Conservation (phyloP, 1,139 yeast species). For the Taiozyma sp. region DNA sequence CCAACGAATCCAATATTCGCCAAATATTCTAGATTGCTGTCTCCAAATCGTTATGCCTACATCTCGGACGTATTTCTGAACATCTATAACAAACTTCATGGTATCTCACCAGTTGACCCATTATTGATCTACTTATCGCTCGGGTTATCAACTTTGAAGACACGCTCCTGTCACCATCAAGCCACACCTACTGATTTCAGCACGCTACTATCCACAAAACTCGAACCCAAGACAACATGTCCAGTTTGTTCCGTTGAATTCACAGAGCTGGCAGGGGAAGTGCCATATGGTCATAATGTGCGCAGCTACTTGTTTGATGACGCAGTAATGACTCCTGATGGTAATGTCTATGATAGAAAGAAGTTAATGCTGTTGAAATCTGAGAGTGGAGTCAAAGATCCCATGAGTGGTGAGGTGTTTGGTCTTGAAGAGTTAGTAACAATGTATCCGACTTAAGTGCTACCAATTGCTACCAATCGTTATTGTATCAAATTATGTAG, state of each 20-base stretch:
- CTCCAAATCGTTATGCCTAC: conserved; percentile 56
- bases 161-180: conserved; percentile 54
- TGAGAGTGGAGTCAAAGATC: too few relatives aligned
- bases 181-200: conserved; percentile 1
- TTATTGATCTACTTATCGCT: conserved; percentile 64
- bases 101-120: conserved; percentile 62
- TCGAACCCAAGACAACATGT: conserved; percentile 41
- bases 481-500: neutral
- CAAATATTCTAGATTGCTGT: conserved; percentile 36
- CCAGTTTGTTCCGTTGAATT: conserved; percentile 82
- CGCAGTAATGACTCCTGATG: conserved; percentile 80
- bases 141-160: conserved; percentile 75
- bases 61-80: conserved; percentile 58
- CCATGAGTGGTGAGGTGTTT: too few relatives aligned
- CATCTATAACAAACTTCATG: conserved; percentile 64
- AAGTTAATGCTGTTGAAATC: too few relatives aligned
- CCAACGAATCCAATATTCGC: conserved; percentile 21
- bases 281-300: conserved; percentile 78
- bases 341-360: conserved; percentile 75
- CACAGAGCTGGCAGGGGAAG: conserved; percentile 43
- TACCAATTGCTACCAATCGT: neutral
- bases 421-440: too few relatives aligned
- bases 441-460: conserved; percentile 66
- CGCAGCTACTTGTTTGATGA: conserved; percentile 66
- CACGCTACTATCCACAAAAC: neutral